A percentile compares a stretch with the other conserved stretches of the same genome.
Conservation (phyloP, 768 basidiomycete species). For the Calocybe indica region DNA sequence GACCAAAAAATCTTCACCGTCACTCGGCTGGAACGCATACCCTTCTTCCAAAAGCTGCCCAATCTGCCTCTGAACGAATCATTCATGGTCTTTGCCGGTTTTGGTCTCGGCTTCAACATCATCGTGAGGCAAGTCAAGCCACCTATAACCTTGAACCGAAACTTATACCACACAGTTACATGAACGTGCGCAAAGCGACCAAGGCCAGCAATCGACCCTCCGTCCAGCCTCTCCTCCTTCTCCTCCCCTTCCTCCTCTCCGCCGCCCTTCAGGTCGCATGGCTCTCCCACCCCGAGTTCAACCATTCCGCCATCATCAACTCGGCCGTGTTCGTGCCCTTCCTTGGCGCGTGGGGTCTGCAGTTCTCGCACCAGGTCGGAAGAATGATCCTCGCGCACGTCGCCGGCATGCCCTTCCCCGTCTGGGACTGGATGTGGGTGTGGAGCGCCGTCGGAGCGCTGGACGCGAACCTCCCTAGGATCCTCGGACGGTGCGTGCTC, state of each 20-base stretch:
- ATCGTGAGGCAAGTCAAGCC: conserved; percentile 71
- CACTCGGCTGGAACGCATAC: conserved; percentile 46
- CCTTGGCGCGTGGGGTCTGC: conserved; percentile 88
- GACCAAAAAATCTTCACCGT: conserved; percentile 62
- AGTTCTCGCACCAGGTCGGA: conserved; percentile 87
- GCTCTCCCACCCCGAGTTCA: conserved; percentile 64
- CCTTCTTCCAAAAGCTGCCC: conserved; percentile 46
- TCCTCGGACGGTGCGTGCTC: conserved; percentile 57
- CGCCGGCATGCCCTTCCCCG: conserved; percentile 76
- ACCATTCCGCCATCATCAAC: conserved; percentile 64
- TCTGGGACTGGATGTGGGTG: conserved; percentile 84
- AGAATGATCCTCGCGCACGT: conserved; percentile 92
- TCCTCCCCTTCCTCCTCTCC: conserved; percentile 76
- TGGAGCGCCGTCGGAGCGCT: conserved; percentile 72
- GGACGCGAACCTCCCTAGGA: conserved; percentile 73
- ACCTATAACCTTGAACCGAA: conserved; percentile 7
- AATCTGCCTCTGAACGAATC: conserved; percentile 76
- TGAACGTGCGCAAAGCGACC: conserved; percentile 6
- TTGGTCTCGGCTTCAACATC: conserved; percentile 79
- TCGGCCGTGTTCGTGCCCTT: conserved; percentile 82
- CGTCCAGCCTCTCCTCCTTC: conserved; percentile 57
- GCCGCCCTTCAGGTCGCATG: conserved; percentile 72
- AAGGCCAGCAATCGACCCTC: conserved; percentile 30
- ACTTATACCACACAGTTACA: conserved; percentile 17
- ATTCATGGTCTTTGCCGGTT: conserved; percentile 77